Conservation (phyloP, 108 stramenopile genomes). For the Aurantiochytrium sp. region DNA sequence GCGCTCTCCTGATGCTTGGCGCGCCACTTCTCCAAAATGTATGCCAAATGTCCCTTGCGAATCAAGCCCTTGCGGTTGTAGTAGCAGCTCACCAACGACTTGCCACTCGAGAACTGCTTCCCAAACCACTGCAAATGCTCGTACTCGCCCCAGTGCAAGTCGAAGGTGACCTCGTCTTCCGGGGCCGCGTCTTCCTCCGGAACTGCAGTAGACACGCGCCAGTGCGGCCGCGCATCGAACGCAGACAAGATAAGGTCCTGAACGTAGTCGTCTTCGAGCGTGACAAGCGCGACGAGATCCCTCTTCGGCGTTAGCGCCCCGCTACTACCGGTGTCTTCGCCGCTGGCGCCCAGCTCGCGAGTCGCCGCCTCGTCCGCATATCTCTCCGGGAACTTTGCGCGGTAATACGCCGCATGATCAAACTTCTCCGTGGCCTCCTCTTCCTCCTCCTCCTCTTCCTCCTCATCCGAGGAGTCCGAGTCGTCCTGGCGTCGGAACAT, state of each 20-base stretch:
- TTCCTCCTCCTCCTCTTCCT: not conserved
- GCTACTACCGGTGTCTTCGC: not conserved
- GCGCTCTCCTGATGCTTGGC: not conserved
- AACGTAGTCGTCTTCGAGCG: slow-evolving; percentile 16
- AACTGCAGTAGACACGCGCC: not conserved
- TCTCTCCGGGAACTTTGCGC: not conserved
- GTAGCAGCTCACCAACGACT: not conserved
- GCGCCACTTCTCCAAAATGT: slow-evolving; percentile 28
- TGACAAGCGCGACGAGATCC: not conserved
- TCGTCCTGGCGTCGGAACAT: not conserved
- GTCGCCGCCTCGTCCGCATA: not conserved
- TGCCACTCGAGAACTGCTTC: not conserved
- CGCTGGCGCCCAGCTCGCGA: not conserved
- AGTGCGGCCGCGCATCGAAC: not conserved
- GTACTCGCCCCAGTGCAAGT: slow-evolving; percentile 24
- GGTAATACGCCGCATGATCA: not conserved
- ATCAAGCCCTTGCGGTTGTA: slow-evolving; percentile 17
- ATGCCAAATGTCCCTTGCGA: slow-evolving; percentile 21
- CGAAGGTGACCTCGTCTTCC: not conserved
- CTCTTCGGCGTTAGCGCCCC: not conserved
- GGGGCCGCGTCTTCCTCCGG: not conserved
- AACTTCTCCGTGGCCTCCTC: not conserved
- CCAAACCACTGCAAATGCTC: slow-evolving; percentile 9
- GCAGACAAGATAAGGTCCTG: not conserved
- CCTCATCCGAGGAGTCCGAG: not conserved